Conservation (phyloP, 2,329 filamentous ascomycete species). For the Acrocalymma vagum region DNA sequence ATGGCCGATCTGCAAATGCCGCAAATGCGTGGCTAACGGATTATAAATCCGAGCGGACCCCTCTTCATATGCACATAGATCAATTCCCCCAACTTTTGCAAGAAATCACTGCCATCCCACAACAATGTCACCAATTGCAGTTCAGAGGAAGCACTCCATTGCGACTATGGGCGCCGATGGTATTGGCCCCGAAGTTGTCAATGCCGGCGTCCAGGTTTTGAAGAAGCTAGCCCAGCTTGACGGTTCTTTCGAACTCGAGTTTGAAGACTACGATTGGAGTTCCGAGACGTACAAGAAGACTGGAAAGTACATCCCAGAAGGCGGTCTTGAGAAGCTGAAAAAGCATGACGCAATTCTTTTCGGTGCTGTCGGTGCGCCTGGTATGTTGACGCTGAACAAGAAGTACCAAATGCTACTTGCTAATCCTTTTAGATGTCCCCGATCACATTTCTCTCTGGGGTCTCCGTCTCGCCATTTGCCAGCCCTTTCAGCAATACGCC, state of each 20-base stretch:
- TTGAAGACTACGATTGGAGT: slow-evolving; percentile 72
- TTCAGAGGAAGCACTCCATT: slow-evolving; percentile 35
- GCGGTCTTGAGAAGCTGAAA: slow-evolving; percentile 64
- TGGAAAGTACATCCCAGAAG: slow-evolving; percentile 71
- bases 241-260: slow-evolving; percentile 67
- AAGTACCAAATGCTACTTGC: neutral
- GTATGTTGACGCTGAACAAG: slow-evolving; percentile 38
- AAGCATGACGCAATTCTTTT: slow-evolving; percentile 73
- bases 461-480: slow-evolving; percentile 63
- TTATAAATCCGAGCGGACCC: too few relatives aligned
- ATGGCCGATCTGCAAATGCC: too few relatives aligned
- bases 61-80: too few relatives aligned
- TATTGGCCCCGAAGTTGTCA: slow-evolving; percentile 74
- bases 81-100: too few relatives aligned
- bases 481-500: slow-evolving; percentile 65
- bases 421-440: slow-evolving; percentile 54
- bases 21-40: too few relatives aligned
- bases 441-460: slow-evolving; percentile 67
- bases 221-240: slow-evolving; percentile 61
- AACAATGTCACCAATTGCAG: slow-evolving; percentile 34
- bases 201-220: slow-evolving; percentile 69
- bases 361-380: slow-evolving; percentile 71
- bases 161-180: slow-evolving; percentile 71
- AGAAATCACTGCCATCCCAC: too few relatives aligned
- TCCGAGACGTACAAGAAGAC: slow-evolving; percentile 72